Evolutionary conservation across 2,329 filamentous ascomycete species (phyloP).

Genomic region (Emericellopsis atlantica): DNA sequence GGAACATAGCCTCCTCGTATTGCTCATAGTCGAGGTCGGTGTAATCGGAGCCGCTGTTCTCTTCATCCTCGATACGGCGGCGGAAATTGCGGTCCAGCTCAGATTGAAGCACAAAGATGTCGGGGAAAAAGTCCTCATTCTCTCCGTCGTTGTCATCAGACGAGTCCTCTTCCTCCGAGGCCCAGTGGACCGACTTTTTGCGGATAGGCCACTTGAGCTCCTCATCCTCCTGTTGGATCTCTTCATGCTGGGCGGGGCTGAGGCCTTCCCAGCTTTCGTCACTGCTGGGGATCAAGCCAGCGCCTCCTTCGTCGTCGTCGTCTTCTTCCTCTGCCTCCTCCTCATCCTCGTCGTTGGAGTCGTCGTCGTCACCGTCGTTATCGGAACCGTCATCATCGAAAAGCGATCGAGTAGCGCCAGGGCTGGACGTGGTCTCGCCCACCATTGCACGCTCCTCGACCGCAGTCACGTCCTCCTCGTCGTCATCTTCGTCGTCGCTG

Average conservation of each 20-base stretch:
- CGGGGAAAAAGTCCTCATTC: slow-evolving; percentile 43
- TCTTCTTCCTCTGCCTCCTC: slow-evolving; percentile 23
- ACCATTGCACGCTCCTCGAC: slow-evolving; percentile 69
- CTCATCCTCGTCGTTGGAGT: slow-evolving; percentile 24
- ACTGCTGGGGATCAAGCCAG: slow-evolving; percentile 20
- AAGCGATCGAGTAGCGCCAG: slow-evolving; percentile 38
- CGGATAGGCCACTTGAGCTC: slow-evolving; percentile 5
- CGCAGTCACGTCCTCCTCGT: slow-evolving; percentile 66
- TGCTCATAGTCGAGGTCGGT: slow-evolving; percentile 32
- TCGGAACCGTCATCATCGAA: slow-evolving; percentile 21
- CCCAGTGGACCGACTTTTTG: neutral
- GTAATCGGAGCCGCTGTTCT: slow-evolving; percentile 36
- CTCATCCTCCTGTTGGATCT: slow-evolving; percentile 25
- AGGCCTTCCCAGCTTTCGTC: slow-evolving; percentile 41
- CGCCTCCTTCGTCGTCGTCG: slow-evolving; percentile 22
- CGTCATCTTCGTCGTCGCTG: slow-evolving; percentile 63
- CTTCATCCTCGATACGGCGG: slow-evolving; percentile 58
- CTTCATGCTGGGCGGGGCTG: slow-evolving; percentile 22
- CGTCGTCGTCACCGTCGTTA: slow-evolving; percentile 21
- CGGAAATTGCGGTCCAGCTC: slow-evolving; percentile 61
- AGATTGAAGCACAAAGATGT: slow-evolving; percentile 68
- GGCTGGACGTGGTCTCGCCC: slow-evolving; percentile 23
- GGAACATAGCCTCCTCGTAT: slow-evolving; percentile 30
- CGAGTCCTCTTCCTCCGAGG: neutral
- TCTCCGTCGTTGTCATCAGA: slow-evolving; percentile 29